A percentile compares a stretch with the other conserved stretches of the same genome.
phyloP scores from a whole-genome alignment of 108 stramenopile species.

The Pseudonitzschia pungens region DNA sequence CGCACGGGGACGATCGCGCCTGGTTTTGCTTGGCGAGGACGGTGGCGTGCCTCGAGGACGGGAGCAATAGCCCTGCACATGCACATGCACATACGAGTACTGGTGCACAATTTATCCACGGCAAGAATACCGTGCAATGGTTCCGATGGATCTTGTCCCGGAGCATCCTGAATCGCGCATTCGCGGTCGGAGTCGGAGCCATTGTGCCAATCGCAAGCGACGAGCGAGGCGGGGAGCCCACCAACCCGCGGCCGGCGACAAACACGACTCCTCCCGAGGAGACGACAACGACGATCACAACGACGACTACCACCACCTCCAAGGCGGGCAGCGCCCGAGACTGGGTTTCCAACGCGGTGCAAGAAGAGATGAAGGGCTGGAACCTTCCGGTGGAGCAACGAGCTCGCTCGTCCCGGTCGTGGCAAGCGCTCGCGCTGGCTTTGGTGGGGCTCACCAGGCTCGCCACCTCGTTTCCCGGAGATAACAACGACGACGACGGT shows the following conservation, averaged over 20 bases:
- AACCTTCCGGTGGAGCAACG: neutral
- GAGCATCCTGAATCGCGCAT: conserved; percentile 8
- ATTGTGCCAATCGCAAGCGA: too few species aligned
- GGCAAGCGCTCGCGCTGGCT: conserved; percentile 1
- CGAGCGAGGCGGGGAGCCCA: neutral
- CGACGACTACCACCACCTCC: too few species aligned
- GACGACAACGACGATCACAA: neutral
- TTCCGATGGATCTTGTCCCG: neutral
- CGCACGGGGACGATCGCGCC: neutral
- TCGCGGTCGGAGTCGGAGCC: too few species aligned
- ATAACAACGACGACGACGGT: too few species aligned
- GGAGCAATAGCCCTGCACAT: too few species aligned
- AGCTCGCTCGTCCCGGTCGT: neutral
- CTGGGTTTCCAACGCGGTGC: neutral
- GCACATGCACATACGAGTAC: too few species aligned
- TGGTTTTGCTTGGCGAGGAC: conserved; percentile 7
- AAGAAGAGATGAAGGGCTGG: neutral
- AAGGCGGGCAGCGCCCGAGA: neutral
- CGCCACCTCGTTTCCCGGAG: conserved; percentile 10
- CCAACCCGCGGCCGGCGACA: too few species aligned
- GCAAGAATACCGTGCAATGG: neutral
- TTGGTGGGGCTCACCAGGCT: neutral
- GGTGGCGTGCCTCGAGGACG: neutral
- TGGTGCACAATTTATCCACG: too few species aligned
- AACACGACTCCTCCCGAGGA: too few species aligned